phyloP scores from a whole-genome alignment of 768 basidiomycete genomes.

The Termitomyces heimii region DNA sequence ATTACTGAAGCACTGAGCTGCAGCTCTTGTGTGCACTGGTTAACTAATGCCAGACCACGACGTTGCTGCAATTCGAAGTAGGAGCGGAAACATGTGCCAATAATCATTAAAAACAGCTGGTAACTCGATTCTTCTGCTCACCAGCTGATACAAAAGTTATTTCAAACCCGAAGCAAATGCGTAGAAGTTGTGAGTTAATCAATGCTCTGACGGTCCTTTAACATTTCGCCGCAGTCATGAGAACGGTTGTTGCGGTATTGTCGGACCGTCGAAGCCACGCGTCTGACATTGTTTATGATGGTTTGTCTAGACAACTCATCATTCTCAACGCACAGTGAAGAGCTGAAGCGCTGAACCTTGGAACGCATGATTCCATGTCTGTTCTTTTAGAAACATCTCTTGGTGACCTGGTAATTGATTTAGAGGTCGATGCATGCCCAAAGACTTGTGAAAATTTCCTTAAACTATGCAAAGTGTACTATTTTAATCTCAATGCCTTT shows the following conservation, averaged over 20 bases:
- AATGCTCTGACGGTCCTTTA: background rate
- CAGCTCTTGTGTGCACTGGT: background rate
- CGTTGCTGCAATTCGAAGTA: background rate
- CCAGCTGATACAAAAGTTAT: background rate
- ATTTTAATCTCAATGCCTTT: constrained; percentile 95
- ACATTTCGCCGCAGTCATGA: background rate
- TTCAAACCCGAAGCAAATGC: too few species aligned
- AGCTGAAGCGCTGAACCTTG: background rate
- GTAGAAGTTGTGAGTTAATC: background rate
- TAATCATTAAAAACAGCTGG: too few species aligned
- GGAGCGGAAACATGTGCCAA: too few species aligned
- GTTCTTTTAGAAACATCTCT: constrained; percentile 95
- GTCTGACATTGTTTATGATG: background rate
- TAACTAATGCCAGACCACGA: background rate
- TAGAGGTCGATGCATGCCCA: constrained; percentile 88
- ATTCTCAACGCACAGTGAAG: background rate
- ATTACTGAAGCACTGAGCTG: background rate
- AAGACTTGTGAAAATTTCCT: constrained; percentile 93
- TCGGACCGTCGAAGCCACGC: background rate
- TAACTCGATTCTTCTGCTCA: background rate
- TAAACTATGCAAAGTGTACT: constrained; percentile 95
- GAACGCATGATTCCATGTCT: constrained; percentile 54
- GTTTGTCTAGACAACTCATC: background rate
- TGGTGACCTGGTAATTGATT: constrained; percentile 94
- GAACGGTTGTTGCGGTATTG: background rate